Evolutionary conservation across 306 rosid genomes (phyloP), one percentile per base, ranked within the genome.

Genomic region (Sphenostylis stenocarpa): DNA sequence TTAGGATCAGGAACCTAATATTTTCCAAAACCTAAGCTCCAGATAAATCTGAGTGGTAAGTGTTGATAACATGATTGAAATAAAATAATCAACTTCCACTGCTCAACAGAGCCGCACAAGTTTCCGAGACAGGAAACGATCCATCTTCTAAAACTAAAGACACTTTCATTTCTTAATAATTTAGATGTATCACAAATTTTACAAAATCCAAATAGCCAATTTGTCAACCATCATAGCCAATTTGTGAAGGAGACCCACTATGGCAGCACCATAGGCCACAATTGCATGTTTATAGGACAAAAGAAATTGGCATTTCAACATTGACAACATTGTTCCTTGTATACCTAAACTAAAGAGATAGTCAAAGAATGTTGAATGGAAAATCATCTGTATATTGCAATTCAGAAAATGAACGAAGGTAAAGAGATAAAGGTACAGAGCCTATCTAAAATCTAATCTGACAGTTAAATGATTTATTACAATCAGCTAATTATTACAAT

Each of bases 11-110:
- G 29, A 43, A 49, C 62, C 45, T 12, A 76, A 70, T 69, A 19
- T 21, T 14, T 43, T 53, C 19, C 34, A 47, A 48, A 24, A 17
- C 65, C 31, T 19, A 68, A 68, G 28, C 24, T 60, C 44, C 45
- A 61, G 41, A 49, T 7, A 81, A 48, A 68, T n/a, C 26, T 14
- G 48, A 36, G 51, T 5, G 70, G 20, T 7, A 39, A 70, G 44
- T 21, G 64, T 55, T 64, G 61, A 31, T 49, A 77, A 55, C 68
- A 23, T 28, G n/a, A n/a, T n/a, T n/a, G 21, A 55, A 76, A 39
- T 6, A 53, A 70, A 33, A 77, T 44, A 53, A 23, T 34, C 43
- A 45, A 47, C 53, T 64, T 36, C 34, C 70, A 64, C 76, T 16
- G 20, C 78, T 36, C 41, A 72, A 12, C 45, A 48, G 52, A 72